phyloP scores from a whole-genome alignment of 345 rosid genomes.

The Rhodomyrtus tomentosa region DNA sequence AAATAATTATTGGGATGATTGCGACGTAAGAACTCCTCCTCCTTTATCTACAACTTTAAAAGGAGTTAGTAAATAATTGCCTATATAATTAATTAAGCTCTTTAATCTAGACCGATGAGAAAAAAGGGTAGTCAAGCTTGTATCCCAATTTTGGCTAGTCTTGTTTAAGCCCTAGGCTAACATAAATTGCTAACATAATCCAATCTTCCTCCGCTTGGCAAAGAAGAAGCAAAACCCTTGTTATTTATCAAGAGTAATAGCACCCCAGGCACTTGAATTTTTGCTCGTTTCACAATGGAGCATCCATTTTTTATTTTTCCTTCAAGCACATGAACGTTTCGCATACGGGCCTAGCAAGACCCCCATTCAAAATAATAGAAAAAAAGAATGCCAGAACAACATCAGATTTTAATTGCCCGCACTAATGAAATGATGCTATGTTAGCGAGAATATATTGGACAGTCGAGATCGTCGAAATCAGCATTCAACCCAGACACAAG shows the following conservation, averaged over 20 bases:
- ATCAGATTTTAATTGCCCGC: neutral
- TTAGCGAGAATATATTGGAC: rapidly evolving
- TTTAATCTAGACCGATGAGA: neutral
- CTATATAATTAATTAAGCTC: neutral
- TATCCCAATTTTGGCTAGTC: neutral
- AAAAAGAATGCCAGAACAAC: neutral
- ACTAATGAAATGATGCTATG: neutral
- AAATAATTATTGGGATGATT: neutral
- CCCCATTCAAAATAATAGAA: rapidly evolving
- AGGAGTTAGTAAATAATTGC: neutral
- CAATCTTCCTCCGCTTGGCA: rapidly evolving
- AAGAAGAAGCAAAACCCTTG: neutral
- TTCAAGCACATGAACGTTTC: neutral
- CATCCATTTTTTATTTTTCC: neutral
- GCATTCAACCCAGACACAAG: neutral
- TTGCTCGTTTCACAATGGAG: neutral
- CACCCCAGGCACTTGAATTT: neutral
- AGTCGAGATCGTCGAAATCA: neutral
- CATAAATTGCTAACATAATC: neutral
- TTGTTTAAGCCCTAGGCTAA: neutral
- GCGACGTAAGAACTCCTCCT: neutral
- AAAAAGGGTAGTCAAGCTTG: neutral
- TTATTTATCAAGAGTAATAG: rapidly evolving
- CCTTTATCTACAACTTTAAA: neutral
- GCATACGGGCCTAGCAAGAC: rapidly evolving